Evolutionary conservation across 768 basidiomycete species (phyloP).

Genomic region (Polyporus arcularius): DNA sequence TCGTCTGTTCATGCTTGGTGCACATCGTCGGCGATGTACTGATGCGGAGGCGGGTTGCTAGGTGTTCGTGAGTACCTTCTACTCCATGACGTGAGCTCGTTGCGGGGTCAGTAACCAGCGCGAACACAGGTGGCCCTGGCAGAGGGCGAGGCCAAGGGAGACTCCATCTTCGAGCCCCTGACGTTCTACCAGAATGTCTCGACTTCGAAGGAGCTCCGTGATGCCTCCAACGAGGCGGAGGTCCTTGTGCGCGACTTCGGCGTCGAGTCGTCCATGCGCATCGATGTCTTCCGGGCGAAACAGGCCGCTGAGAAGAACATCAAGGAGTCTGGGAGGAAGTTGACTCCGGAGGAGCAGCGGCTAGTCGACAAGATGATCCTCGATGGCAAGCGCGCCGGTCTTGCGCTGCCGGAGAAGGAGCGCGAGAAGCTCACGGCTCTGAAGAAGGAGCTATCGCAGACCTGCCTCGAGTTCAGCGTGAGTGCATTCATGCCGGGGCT

Average conservation of each 20-base stretch:
- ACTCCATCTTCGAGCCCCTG: slow-evolving; percentile 56
- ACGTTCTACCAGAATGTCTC: slow-evolving; percentile 85
- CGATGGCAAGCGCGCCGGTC: slow-evolving; percentile 79
- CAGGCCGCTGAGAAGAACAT: slow-evolving; percentile 69
- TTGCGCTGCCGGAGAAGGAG: slow-evolving; percentile 68
- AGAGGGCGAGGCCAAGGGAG: slow-evolving; percentile 55
- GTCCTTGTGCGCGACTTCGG: slow-evolving; percentile 67
- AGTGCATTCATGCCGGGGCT: slow-evolving; percentile 27
- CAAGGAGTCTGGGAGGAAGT: slow-evolving; percentile 53
- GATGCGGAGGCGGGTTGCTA: slow-evolving; percentile 28
- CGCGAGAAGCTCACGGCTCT: slow-evolving; percentile 55
- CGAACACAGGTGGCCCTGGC: slow-evolving; percentile 56
- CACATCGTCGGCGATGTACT: background rate
- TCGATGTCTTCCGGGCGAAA: slow-evolving; percentile 79
- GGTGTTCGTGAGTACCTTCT: slow-evolving; percentile 67
- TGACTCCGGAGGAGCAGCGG: slow-evolving; percentile 68
- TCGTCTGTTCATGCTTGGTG: slow-evolving; percentile 2
- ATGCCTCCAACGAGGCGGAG: slow-evolving; percentile 77
- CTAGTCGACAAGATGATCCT: slow-evolving; percentile 82
- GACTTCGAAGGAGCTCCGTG: slow-evolving; percentile 70
- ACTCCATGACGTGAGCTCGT: slow-evolving; percentile 20
- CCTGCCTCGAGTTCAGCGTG: slow-evolving; percentile 79
- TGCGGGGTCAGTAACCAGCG: slow-evolving; percentile 14
- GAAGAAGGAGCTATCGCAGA: slow-evolving; percentile 77
- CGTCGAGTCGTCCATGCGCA: slow-evolving; percentile 78